Base-by-base conservation (phyloP, 164 flowering plant genomes). In the Berberis thunbergii region DNA sequence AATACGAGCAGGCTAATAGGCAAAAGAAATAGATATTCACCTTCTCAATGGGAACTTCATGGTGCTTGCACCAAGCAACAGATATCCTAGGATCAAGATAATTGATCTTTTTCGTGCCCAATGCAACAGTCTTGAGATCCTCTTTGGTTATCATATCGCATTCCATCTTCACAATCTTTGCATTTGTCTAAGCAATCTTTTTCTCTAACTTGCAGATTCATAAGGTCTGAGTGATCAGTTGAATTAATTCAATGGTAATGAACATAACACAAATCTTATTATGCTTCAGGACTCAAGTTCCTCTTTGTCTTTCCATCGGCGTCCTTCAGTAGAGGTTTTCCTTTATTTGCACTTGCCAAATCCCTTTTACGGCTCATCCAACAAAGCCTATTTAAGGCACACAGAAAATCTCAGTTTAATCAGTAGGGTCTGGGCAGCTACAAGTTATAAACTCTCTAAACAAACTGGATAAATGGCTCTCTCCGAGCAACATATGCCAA, bases 31-130 rank as follows among this genome's bases (percentile, higher is more conserved):
- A 6, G 10, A 10, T 4, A 0, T 7, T 73, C 57, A 95, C 99
- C 96, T 95, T 95, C 77, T 95, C 99, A 63, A 95, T 91, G 4
- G 97, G 97, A 60, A 95, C 99, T 70, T 95, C 99, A 62, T 84
- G 90, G 40, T 97, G 86, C 75, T 95, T 91, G 87, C 99, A 91
- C 99, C 99, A 95, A 39, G 99, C 97, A 46, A 95, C 99, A 1
- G 97, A 82, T 65, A 95, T 95, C 72, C 99, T 79, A 49, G 99
- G 99, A 67, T 95, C 99, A 67, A 84, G 86, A 67, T 95, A 95
- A 67, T 91, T 95, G 63, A 91, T 86, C 75, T 91, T 95, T 49
- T 98, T 91, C 1, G 99, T 95, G 67, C 99, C 98, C 64, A 95
- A 69, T 1, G 99, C 99, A 13, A 95, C 92, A 9, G 85, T 90